Conservation (phyloP, 129 eudicot genomes). For the Pittosporum tobira region DNA sequence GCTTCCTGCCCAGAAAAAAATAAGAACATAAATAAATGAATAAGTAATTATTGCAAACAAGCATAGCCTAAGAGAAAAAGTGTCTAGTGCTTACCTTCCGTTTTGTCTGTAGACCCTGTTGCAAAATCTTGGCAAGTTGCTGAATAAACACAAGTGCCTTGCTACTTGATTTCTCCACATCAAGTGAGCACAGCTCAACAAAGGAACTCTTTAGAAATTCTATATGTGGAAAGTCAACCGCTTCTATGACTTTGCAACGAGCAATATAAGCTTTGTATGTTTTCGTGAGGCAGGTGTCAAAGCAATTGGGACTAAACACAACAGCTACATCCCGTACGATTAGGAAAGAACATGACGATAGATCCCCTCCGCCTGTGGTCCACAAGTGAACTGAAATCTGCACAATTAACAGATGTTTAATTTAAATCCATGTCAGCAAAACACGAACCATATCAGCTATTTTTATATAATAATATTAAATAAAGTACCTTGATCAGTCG, state of each 20-base stretch:
- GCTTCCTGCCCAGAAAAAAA: slow-evolving; percentile 50
- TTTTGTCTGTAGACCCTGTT: slow-evolving; percentile 37
- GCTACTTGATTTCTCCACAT: slow-evolving; percentile 52
- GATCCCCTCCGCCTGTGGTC: slow-evolving; percentile 68
- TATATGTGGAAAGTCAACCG: slow-evolving; percentile 39
- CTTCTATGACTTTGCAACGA: slow-evolving; percentile 47
- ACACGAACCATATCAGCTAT: background rate
- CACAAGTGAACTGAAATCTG: slow-evolving; percentile 84
- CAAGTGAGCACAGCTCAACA: slow-evolving; percentile 66
- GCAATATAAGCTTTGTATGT: slow-evolving; percentile 55
- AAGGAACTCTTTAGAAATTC: slow-evolving; percentile 53
- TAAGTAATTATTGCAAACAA: background rate
- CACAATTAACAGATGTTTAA: background rate
- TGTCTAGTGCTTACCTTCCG: slow-evolving; percentile 38
- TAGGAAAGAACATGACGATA: slow-evolving; percentile 54
- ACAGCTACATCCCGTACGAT: slow-evolving; percentile 65
- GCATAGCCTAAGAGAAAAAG: background rate
- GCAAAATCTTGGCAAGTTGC: slow-evolving; percentile 61
- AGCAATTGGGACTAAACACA: slow-evolving; percentile 37
- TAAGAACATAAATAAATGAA: background rate
- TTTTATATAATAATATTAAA: background rate
- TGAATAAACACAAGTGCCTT: slow-evolving; percentile 52
- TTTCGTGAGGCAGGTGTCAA: slow-evolving; percentile 60
- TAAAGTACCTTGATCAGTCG: slow-evolving; percentile 69
- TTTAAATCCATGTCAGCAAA: background rate